phyloP scores from a whole-genome alignment of 106 monocot species.

The Ottelia alismoides region DNA sequence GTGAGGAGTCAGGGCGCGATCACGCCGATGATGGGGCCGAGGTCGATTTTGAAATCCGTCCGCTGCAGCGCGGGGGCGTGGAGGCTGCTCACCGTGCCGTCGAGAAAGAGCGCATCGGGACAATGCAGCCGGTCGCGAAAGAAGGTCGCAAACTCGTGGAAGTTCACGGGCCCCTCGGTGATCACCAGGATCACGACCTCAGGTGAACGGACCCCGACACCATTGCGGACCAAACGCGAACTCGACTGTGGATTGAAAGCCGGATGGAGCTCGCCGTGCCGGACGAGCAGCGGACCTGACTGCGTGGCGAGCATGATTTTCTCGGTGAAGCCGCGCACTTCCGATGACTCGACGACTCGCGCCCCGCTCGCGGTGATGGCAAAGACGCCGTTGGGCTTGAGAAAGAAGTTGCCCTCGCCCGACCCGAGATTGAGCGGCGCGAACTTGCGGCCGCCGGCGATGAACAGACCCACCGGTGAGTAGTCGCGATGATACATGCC shows the following conservation, averaged over 20 bases:
- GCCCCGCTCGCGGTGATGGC: no score
- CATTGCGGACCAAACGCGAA: neutral
- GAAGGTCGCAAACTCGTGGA: neutral
- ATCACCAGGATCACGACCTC: neutral
- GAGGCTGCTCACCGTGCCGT: neutral
- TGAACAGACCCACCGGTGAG: neutral
- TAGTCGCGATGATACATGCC: neutral
- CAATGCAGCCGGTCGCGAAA: neutral
- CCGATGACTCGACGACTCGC: no score
- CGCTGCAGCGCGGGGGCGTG: neutral
- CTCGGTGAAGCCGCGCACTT: no score
- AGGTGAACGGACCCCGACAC: neutral
- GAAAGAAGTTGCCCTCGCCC: neutral
- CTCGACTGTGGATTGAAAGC: neutral
- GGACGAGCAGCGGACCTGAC: neutral
- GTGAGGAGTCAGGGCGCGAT: no score
- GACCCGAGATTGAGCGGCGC: neutral
- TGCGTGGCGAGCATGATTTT: no score
- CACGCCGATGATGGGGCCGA: neutral
- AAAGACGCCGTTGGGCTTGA: neutral
- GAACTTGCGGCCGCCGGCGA: neutral
- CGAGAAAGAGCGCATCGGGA: neutral
- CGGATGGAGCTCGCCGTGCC: neutral
- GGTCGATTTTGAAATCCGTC: no score
- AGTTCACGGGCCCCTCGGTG: neutral